phyloP scores from a whole-genome alignment of 371 early-diverging fungal genomes.

The Mortierella sp. region DNA sequence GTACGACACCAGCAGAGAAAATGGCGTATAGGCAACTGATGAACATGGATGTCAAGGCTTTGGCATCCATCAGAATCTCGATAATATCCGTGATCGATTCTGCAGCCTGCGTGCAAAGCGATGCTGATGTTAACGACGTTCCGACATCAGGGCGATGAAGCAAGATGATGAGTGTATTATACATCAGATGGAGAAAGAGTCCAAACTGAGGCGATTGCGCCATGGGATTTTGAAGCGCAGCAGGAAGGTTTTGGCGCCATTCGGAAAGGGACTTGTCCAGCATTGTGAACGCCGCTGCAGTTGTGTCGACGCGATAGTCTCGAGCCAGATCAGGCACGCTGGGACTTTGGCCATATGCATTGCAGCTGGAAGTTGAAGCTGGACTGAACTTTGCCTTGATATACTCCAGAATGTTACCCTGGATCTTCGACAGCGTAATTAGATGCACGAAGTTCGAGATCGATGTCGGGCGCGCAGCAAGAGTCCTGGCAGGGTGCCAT shows the following conservation, averaged over 20 bases:
- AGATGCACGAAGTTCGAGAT: conserved; percentile 28
- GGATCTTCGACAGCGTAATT: conserved; percentile 22
- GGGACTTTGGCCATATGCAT: not conserved
- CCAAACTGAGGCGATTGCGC: conserved; percentile 61
- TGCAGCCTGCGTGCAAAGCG: conserved; percentile 68
- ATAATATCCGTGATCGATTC: conserved; percentile 66
- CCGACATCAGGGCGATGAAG: conserved; percentile 76
- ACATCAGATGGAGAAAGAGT: conserved; percentile 73
- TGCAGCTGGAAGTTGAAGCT: not conserved
- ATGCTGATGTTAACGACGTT: conserved; percentile 60
- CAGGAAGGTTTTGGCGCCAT: conserved; percentile 64
- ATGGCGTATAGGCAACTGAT: conserved; percentile 47
- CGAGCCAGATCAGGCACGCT: conserved; percentile 20
- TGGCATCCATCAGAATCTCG: conserved; percentile 51
- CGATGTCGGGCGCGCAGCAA: not conserved
- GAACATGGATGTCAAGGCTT: conserved; percentile 40
- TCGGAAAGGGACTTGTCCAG: conserved; percentile 61
- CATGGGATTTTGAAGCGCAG: conserved; percentile 57
- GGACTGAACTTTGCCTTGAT: conserved; percentile 16
- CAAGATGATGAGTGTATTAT: conserved; percentile 79
- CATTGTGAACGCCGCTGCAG: conserved; percentile 42
- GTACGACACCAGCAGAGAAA: conserved; percentile 47
- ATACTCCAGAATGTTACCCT: conserved; percentile 38
- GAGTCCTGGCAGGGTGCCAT: not conserved
- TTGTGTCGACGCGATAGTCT: conserved; percentile 13